Conservation (phyloP, 1,139 yeast species). For the Nadsonia starkeyi-henricii region DNA sequence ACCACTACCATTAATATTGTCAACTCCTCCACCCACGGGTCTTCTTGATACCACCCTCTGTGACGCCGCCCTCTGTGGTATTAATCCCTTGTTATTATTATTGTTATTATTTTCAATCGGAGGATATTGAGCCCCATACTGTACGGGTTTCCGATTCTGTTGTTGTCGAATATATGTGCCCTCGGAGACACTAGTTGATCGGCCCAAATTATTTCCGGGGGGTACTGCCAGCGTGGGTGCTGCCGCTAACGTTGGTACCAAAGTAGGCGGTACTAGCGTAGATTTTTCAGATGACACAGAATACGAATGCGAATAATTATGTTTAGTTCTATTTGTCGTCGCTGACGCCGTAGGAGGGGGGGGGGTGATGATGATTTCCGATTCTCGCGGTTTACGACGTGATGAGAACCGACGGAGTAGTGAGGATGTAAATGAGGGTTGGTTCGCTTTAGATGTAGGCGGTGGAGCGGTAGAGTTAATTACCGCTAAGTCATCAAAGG, state of each 20-base stretch:
- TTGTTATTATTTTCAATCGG: no score
- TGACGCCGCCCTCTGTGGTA: no score
- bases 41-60: slow-evolving; percentile 2
- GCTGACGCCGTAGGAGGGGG: slow-evolving; percentile 3
- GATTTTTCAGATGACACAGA: neutral
- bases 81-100: neutral
- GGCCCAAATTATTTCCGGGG: slow-evolving; percentile 6
- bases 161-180: slow-evolving; percentile 10
- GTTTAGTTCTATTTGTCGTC: slow-evolving; percentile 1
- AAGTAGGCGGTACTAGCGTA: neutral
- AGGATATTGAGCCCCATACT: slow-evolving; percentile 3
- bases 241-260: no score
- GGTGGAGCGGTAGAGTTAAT: no score
- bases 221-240: no score
- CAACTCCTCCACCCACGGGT: no score
- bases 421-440: slow-evolving; percentile 14
- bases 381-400: slow-evolving; percentile 12
- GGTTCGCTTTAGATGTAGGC: no score
- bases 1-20: neutral
- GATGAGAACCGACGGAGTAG: slow-evolving; percentile 18
- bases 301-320: neutral
- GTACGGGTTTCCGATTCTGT: slow-evolving; percentile 9
- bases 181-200: slow-evolving; percentile 14
- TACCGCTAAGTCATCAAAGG: no score
- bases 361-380: slow-evolving; percentile 9